These are phyloP conservation scores for Penicillium lividum DNA, from an alignment of 495 filamentous ascomycete genomes.

Conservation along the genomic window DNA sequence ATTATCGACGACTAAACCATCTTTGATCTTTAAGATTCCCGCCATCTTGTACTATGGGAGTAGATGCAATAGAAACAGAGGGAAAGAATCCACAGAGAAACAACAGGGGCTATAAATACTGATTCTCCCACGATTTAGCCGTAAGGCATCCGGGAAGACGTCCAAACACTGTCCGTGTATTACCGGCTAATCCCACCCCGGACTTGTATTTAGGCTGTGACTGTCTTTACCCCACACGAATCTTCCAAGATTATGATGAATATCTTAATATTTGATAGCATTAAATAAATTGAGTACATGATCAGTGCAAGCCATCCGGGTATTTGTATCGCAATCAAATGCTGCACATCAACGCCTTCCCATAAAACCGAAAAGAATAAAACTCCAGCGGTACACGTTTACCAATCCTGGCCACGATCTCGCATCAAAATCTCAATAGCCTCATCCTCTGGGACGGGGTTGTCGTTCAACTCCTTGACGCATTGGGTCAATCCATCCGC, in stretches of 20 bases:
- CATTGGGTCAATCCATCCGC: conserved; percentile 49
- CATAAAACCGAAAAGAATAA: conserved; percentile 8
- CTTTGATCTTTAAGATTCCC: conserved; percentile 46
- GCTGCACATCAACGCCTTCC: conserved; percentile 20
- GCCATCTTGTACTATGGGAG: conserved; percentile 24
- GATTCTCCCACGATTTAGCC: conserved; percentile 1
- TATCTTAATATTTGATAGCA: background rate
- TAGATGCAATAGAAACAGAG: background rate
- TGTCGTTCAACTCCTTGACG: conserved; percentile 51
- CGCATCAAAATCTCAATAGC: conserved; percentile 52
- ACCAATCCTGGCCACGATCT: conserved; percentile 53
- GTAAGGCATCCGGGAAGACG: background rate
- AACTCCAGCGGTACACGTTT: conserved; percentile 6
- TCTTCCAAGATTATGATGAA: background rate
- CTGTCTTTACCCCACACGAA: background rate
- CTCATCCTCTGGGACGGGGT: conserved; percentile 49
- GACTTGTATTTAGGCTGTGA: conserved; percentile 17
- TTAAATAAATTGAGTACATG: background rate
- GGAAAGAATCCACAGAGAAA: background rate
- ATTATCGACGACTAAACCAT: conserved; percentile 46
- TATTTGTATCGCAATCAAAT: conserved; percentile 29
- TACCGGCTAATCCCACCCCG: conserved; percentile 15
- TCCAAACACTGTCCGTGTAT: background rate
- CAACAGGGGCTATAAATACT: conserved; percentile 10
- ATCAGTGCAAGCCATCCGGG: conserved; percentile 21